phyloP scores from a whole-genome alignment of 345 rosid species.

The Combretum micranthum region DNA sequence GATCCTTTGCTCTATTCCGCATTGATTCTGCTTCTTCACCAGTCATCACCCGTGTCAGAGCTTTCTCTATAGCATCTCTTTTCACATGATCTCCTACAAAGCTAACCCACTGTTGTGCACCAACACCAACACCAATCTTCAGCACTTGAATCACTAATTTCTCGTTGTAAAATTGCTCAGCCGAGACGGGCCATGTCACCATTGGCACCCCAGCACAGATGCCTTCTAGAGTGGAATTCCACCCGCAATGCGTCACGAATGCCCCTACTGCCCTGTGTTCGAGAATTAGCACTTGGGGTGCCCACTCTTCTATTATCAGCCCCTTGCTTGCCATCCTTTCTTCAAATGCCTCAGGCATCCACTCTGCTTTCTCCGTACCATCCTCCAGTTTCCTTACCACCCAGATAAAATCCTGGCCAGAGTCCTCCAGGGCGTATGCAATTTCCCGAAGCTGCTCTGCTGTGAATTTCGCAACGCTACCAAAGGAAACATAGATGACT shows the following conservation, averaged over 20 bases:
- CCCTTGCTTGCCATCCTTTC: conserved; percentile 31
- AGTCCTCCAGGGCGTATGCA: conserved; percentile 29
- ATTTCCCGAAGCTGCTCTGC: conserved; percentile 31
- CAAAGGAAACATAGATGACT: conserved; percentile 38
- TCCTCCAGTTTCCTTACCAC: conserved; percentile 22
- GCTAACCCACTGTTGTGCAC: conserved; percentile 23
- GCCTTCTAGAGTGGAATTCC: conserved; percentile 55
- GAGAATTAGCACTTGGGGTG: conserved; percentile 52
- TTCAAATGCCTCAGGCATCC: conserved; percentile 35
- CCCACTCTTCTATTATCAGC: conserved; percentile 53
- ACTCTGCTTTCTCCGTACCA: conserved; percentile 19
- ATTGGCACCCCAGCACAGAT: conserved; percentile 42
- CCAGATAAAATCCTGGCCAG: conserved; percentile 42
- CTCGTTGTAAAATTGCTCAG: conserved; percentile 51
- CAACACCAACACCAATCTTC: conserved; percentile 30
- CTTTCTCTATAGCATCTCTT: conserved; percentile 28
- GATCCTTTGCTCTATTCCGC: conserved; percentile 19
- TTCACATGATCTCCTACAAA: conserved; percentile 14
- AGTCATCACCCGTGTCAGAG: conserved; percentile 26
- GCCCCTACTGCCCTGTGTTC: conserved; percentile 44
- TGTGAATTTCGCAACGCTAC: conserved; percentile 24
- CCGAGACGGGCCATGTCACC: conserved; percentile 41
- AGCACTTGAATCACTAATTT: conserved; percentile 34
- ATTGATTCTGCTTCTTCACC: conserved; percentile 23
- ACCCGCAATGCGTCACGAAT: conserved; percentile 54